Evolutionary conservation across 257 asterid species (phyloP), one percentile per base, ranked within the genome.

Genomic region (Ophiorrhiza pumila): DNA sequence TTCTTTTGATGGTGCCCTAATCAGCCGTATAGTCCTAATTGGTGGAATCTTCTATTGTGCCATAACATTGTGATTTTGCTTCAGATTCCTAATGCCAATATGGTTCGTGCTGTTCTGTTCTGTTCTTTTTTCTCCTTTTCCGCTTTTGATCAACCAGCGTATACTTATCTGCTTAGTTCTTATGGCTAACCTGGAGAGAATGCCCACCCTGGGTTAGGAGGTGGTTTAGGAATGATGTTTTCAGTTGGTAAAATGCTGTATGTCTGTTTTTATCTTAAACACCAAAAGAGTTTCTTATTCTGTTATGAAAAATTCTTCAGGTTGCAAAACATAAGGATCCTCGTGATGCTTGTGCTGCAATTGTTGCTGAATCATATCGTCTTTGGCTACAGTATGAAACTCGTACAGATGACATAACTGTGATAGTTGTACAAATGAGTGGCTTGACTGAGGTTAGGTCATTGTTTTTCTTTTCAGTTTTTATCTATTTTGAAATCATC

Each of bases 291-390:
- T 43, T 53, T 14, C 72, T 76, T 18, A 71, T 55, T 70, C 22
- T 63, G 72, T 52, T 31, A 37, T 49, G 31, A 22, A 50, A 60
- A 70, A 23, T 2, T 57, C 74, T 34, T 20, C 87, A 91, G 97
- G 97, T 90, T 72, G 83, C 86, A 52, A 85, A 88, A 77, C 81
- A 86, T 71, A 90, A 91, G 87, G 99, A 95, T 74, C 98, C 99
- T 15, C 93, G 89, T 71, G 98, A 95, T 83, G 99, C 99, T 79
- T 95, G 99, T 87, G 97, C 98, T 81, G 99, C 97, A 73, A 88
- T 95, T 84, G 99, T 91, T 80, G 97, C 97, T 43, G 97, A 95
- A 80, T 91, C 99, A 57, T 95, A 95, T 83, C 96, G 95, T 61
- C 91, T 90, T 61, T 95, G 99, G 99, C 85, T 95, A 49, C 98